Conservation (phyloP, 257 asterid genomes). For the Penstemon davidsonii region DNA sequence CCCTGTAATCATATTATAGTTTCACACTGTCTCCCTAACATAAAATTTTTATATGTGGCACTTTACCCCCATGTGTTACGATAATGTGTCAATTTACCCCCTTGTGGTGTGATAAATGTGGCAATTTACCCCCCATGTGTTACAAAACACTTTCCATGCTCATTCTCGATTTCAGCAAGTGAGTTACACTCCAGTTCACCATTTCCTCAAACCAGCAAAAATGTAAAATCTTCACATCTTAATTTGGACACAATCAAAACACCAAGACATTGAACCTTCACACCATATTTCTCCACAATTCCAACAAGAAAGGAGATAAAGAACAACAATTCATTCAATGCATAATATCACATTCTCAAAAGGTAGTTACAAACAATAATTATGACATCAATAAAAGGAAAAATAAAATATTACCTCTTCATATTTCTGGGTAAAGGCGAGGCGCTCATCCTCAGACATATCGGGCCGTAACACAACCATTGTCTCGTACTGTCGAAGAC, state of each 20-base stretch:
- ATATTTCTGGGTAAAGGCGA: conserved; percentile 79
- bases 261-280: neutral
- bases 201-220: too few species aligned
- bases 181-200: too few species aligned
- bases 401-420: conserved; percentile 63
- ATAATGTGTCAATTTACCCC: too few species aligned
- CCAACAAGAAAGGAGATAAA: neutral
- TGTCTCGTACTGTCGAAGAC: conserved; percentile 81
- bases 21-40: too few species aligned
- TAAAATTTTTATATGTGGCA: too few species aligned
- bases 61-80: too few species aligned
- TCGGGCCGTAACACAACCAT: conserved; percentile 90
- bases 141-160: too few species aligned
- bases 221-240: too few species aligned
- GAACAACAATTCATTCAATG: neutral
- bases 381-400: neutral
- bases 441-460: conserved; percentile 95
- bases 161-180: too few species aligned
- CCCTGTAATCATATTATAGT: too few species aligned
- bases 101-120: too few species aligned
- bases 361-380: neutral
- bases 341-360: neutral
- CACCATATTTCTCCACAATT: neutral
- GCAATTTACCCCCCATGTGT: too few species aligned
- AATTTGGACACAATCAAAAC: neutral